These are phyloP conservation scores for Hypsizygus marmoreus DNA, from an alignment of 768 basidiomycete species.

Conservation along the genomic window DNA sequence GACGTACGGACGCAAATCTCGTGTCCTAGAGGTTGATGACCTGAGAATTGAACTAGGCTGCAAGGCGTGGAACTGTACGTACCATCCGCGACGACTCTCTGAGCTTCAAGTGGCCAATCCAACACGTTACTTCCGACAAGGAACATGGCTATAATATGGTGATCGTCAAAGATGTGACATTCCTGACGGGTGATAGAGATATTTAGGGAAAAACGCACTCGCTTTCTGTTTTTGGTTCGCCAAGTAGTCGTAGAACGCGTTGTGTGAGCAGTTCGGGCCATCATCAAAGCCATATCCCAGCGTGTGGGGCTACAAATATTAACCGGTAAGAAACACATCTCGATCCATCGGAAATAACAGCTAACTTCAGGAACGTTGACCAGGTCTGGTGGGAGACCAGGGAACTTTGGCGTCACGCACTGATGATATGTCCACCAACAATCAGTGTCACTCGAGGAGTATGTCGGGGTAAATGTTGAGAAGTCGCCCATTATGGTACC, in stretches of 20 bases:
- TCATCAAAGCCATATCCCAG: conserved; percentile 67
- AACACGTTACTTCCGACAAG: conserved; percentile 62
- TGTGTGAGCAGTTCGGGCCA: conserved; percentile 67
- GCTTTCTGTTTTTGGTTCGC: conserved; percentile 57
- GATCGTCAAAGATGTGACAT: conserved; percentile 3
- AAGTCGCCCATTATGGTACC: conserved; percentile 30
- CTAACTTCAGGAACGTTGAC: conserved; percentile 49
- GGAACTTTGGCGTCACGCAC: conserved; percentile 49
- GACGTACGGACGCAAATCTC: conserved; percentile 63
- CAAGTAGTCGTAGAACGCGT: conserved; percentile 61
- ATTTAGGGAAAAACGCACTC: conserved; percentile 38
- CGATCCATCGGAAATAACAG: background rate
- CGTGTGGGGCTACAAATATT: conserved; percentile 43
- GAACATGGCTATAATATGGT: conserved; percentile 61
- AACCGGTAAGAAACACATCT: no score
- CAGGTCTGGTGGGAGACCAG: conserved; percentile 46
- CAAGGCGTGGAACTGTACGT: conserved; percentile 6
- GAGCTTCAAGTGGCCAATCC: conserved; percentile 57
- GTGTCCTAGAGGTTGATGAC: conserved; percentile 38
- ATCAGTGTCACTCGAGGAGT: conserved; percentile 45
- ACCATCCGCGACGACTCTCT: conserved; percentile 55
- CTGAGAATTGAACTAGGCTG: background rate
- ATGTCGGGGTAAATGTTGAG: conserved; percentile 29
- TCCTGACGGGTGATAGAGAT: background rate
- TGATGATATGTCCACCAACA: conserved; percentile 52